Base-by-base conservation (phyloP, 1,284 basidiomycete species). In the Trichosporon coremiiforme region DNA sequence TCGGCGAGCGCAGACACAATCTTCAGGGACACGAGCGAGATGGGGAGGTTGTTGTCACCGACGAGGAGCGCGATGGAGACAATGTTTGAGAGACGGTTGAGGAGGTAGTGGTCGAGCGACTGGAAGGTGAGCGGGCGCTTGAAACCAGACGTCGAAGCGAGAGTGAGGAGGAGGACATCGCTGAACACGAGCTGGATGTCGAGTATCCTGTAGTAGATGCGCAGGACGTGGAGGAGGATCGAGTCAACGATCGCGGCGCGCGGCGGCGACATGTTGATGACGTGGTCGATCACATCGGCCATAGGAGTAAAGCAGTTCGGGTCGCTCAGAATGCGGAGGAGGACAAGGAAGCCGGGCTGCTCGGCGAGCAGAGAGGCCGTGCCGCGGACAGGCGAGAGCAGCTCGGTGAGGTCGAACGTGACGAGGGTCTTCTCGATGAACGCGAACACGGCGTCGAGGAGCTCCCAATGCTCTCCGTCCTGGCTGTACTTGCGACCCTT, bases 131-230 rank as follows among this genome's bases (percentile, higher is more conserved):
- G 67, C 0, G 81, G 81, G 62, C 78, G 74, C 57, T 76, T 77
- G 75, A 80, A 79, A 2, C 77, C 75, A 17, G 76, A 62, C 0
- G 77, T 74, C 57, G 94, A 90, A 7, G 88, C 84, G 5, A 96
- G 87, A 3, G 91, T 84, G 2, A 95, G 93, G 12, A 97, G 85
- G 62, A 98, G 88, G 17, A 95, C 89, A 71, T 98, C 94, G 63
- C 95, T 86, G 85, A 96, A 98, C 66, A 93, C 87, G 67, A 92
- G 90, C 80, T 98, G 95, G 36, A 95, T 87, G 69, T 93, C 91
- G 68, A 98, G 85, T 0, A 93, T 88, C 1, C 94, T 89, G 74
- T 90, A 88, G 33, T 94, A 86, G 74, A 97, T 94, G 71, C 94
- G 87, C 55, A 99, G 85, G 4, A 93, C 88, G 15, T 92, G 90